These are phyloP conservation scores for Solioccasus polychromus DNA, from an alignment of 768 basidiomycete species.

Conservation along the genomic window DNA sequence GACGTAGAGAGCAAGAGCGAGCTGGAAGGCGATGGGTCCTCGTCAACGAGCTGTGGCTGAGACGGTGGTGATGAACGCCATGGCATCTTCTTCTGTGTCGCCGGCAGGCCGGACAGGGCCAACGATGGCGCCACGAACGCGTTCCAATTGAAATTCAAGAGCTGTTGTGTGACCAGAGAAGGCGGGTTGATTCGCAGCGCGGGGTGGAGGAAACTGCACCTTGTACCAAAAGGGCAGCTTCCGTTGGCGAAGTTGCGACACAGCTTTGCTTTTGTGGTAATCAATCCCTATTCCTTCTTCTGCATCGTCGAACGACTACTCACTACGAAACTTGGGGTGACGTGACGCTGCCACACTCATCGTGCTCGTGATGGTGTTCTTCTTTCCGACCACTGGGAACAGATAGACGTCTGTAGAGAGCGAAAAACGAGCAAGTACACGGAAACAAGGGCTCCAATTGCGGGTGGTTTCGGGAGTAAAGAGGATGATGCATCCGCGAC, in stretches of 20 bases:
- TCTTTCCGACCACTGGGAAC: too few relatives aligned
- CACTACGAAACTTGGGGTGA: conserved; percentile 32
- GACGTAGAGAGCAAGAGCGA: conserved; percentile 25
- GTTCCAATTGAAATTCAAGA: conserved; percentile 19
- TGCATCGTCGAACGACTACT: conserved; percentile 13
- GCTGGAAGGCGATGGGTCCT: conserved; percentile 15
- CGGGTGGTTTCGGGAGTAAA: conserved; percentile 3
- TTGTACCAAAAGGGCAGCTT: conserved; percentile 35
- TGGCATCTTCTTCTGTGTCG: neutral
- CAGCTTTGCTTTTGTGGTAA: conserved; percentile 29
- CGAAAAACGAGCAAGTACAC: neutral
- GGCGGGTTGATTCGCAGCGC: conserved; percentile 7
- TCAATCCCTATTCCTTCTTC: conserved; percentile 1
- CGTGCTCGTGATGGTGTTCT: conserved; percentile 7
- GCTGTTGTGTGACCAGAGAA: conserved; percentile 14
- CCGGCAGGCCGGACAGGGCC: conserved; percentile 9
- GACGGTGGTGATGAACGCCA: conserved; percentile 1
- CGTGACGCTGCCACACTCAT: conserved; percentile 9
- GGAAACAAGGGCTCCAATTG: neutral
- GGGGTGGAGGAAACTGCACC: conserved; percentile 40
- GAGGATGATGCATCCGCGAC: conserved; percentile 22
- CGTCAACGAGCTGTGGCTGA: conserved; percentile 12
- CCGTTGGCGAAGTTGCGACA: conserved; percentile 38
- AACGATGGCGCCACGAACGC: conserved; percentile 15
- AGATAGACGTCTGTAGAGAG: too few relatives aligned